Percentiles rank a stretch among this genome's conserved stretches.
phyloP scores from a whole-genome alignment of 148 eudicot genomes.

The Cornus kousa region DNA sequence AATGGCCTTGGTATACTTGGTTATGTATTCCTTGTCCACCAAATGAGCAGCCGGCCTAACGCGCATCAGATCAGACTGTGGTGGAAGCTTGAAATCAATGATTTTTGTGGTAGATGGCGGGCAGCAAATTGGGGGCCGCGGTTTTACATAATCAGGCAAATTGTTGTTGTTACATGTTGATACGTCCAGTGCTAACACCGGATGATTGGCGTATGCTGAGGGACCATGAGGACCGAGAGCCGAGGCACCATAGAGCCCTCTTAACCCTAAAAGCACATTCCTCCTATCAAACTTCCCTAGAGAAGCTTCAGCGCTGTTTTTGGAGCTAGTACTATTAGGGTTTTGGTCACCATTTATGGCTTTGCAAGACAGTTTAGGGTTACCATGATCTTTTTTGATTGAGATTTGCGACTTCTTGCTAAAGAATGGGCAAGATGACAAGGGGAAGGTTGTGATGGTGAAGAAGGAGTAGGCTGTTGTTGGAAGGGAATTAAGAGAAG shows the following conservation, averaged over 20 bases:
- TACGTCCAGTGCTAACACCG: slow-evolving; percentile 41
- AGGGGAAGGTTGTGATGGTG: slow-evolving; percentile 14
- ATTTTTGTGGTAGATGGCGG: slow-evolving; percentile 48
- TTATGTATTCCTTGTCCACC: slow-evolving; percentile 38
- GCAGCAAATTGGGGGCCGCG: slow-evolving; percentile 46
- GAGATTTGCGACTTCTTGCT: slow-evolving; percentile 21
- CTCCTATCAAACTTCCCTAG: slow-evolving; percentile 51
- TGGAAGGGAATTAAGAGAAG: slow-evolving; percentile 22
- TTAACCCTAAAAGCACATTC: slow-evolving; percentile 61
- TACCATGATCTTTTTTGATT: slow-evolving; percentile 5
- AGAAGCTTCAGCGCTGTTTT: slow-evolving; percentile 3
- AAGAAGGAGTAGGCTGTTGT: slow-evolving; percentile 2
- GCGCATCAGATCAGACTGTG: slow-evolving; percentile 21
- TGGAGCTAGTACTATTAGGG: not conserved
- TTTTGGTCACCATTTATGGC: slow-evolving; percentile 23
- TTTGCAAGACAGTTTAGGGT: slow-evolving; percentile 35
- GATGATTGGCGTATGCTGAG: slow-evolving; percentile 50
- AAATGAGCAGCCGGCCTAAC: slow-evolving; percentile 69
- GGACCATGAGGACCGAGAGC: slow-evolving; percentile 19
- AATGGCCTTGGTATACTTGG: slow-evolving; percentile 49
- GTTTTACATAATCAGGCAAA: slow-evolving; percentile 32
- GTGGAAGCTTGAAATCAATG: slow-evolving; percentile 40
- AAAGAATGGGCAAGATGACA: slow-evolving; percentile 6
- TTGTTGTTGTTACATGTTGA: slow-evolving; percentile 47
- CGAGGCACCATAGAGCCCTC: slow-evolving; percentile 61